Conservation (phyloP, 148 eudicot species). For the Fallopia convolvulus region DNA sequence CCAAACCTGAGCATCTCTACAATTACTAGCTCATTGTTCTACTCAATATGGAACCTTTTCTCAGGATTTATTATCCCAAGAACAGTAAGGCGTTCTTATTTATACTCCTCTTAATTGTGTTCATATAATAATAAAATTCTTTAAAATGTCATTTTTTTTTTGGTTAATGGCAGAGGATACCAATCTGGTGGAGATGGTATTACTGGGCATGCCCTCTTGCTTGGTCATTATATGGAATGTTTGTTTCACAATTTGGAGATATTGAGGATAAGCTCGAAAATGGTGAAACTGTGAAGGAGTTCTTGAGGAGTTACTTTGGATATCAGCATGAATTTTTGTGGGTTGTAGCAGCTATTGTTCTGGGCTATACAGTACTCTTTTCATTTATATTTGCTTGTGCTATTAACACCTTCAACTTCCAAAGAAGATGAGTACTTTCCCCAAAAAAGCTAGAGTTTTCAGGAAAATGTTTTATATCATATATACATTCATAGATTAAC, state of each 20-base stretch:
- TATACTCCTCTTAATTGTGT: not conserved
- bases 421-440: not conserved
- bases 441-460: not conserved
- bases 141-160: too few species aligned
- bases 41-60: slow-evolving; percentile 6
- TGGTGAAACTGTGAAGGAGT: not conserved
- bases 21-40: not conserved
- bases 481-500: too few species aligned
- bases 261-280: not conserved
- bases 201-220: slow-evolving; percentile 5
- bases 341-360: not conserved
- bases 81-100: not conserved
- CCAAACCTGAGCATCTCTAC: not conserved
- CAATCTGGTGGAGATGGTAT: slow-evolving; percentile 10
- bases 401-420: slow-evolving; percentile 8
- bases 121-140: too few species aligned
- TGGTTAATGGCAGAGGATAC: slow-evolving; percentile 12
- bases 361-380: not conserved
- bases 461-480: too few species aligned
- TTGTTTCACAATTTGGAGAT: slow-evolving; percentile 5
- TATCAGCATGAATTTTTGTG: not conserved
- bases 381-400: not conserved
- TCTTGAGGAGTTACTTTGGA: not conserved
- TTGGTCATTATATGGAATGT: not conserved
- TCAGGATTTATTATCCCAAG: slow-evolving; percentile 4